phyloP scores from a whole-genome alignment of 2,329 filamentous ascomycete genomes.

The Ceratocystis colombiana region DNA sequence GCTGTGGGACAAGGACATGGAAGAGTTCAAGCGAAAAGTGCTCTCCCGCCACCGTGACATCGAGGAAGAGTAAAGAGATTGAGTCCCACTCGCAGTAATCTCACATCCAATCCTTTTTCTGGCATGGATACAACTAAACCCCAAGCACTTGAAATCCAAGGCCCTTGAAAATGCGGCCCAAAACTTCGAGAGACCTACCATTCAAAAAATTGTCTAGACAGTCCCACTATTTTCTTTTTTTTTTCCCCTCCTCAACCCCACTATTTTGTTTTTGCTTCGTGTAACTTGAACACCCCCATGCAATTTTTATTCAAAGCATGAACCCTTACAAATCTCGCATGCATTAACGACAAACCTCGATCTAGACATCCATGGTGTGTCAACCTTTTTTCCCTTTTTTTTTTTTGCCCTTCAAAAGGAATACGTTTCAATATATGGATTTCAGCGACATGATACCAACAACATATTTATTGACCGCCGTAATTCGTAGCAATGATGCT shows the following conservation, averaged over 20 bases:
- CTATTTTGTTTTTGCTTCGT: background rate
- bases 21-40: slow-evolving; percentile 75
- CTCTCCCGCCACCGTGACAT: slow-evolving; percentile 52
- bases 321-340: slow-evolving; percentile 2
- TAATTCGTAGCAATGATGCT: too few relatives aligned
- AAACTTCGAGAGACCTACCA: too few relatives aligned
- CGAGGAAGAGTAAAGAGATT: slow-evolving; percentile 47
- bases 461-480: too few relatives aligned
- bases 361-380: background rate
- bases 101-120: background rate
- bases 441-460: background rate
- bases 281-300: background rate
- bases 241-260: too few relatives aligned
- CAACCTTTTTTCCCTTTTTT: background rate
- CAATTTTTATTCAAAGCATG: background rate
- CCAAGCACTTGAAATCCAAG: background rate
- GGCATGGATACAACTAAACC: background rate
- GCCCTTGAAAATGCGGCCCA: too few relatives aligned
- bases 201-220: too few relatives aligned
- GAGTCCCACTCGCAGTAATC: background rate
- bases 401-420: background rate
- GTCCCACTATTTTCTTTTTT: too few relatives aligned
- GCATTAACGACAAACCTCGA: slow-evolving; percentile 4
- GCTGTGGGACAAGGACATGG: slow-evolving; percentile 81
- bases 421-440: background rate